Evolutionary conservation across 345 rosid species (phyloP), one percentile per base, ranked within the genome.

Genomic region (Gossypium anomalum): DNA sequence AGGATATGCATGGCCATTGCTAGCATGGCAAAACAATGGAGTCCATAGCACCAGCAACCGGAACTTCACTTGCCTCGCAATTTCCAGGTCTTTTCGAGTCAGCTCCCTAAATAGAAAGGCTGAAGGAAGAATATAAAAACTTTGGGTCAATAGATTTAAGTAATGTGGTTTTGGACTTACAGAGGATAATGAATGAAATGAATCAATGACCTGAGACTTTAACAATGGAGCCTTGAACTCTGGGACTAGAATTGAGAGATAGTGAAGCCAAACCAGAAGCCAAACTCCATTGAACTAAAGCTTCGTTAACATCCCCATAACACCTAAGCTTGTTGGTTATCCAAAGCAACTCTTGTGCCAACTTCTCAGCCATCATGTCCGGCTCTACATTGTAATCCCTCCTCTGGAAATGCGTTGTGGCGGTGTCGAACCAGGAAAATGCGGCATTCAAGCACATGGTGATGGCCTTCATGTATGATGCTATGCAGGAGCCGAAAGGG

Each of bases 261-360:
- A 49, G 29, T 85, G 92, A 84, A 65, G 94, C 93, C 73, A 93
- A 80, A 80, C 73, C 83, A 0, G 92, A 86, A 12, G 92, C 90
- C 29, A 63, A 86, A 60, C 94, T 89, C 97, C 97, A 91, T 27
- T 89, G 89, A 51, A 83, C 80, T 77, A 91, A 62, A 10, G 93
- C 93, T 77, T 93, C 92, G 0, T 85, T 86, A 56, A 85, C 79
- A 17, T 78, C 88, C 25, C 86, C 92, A 19, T 86, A 88, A 62
- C 66, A 82, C 76, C 85, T 82, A 22, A 91, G 84, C 67, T 86
- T 93, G 75, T 79, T 75, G 0, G 93, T 80, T 53, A 89, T 68
- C 92, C 97, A 89, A 3, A 89, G 72, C 70, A 88, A 74, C 81
- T 89, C 97, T 65, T 86, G 90, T 1, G 93, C 98, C 75, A 91